A percentile compares a stretch with the other conserved stretches of the same genome.
Evolutionary conservation across 352 stramenopile species (phyloP).

Genomic region (Globisporangium splendens): DNA sequence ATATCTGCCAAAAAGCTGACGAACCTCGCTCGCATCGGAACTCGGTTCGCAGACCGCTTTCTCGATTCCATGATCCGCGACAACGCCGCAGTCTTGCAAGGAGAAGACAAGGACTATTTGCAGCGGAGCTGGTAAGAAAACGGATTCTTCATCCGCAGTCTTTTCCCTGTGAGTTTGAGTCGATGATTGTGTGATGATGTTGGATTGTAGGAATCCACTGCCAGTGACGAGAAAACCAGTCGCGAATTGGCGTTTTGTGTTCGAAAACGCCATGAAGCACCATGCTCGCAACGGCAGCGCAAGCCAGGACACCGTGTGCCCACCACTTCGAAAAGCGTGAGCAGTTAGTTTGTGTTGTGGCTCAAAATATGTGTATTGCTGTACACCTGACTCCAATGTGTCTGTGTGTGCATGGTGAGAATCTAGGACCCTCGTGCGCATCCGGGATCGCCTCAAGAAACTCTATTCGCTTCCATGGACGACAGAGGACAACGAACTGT

Average conservation of each 20-base stretch:
- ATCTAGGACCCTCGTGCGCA: conserved; percentile 38
- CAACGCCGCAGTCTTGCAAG: conserved; percentile 47
- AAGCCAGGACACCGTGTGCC: conserved; percentile 15
- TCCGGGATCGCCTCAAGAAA: conserved; percentile 54
- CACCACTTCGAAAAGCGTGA: conserved; percentile 33
- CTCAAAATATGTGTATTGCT: not conserved
- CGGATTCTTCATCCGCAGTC: not conserved
- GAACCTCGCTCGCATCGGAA: conserved; percentile 27
- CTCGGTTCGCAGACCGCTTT: conserved; percentile 37
- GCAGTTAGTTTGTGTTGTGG: conserved; percentile 16
- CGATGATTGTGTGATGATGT: not conserved
- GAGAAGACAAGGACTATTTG: conserved; percentile 26
- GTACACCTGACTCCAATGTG: not conserved
- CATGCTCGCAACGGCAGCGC: not conserved
- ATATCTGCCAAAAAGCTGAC: conserved; percentile 21
- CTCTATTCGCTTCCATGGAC: conserved; percentile 50
- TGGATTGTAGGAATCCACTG: conserved; percentile 39
- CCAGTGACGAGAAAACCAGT: conserved; percentile 50
- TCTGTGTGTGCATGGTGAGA: conserved; percentile 17
- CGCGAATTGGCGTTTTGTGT: conserved; percentile 69
- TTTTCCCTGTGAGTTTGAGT: not conserved
- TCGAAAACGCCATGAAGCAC: conserved; percentile 41
- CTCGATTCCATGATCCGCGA: conserved; percentile 39
- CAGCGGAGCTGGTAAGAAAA: conserved; percentile 41
- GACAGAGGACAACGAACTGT: conserved; percentile 45